Percentiles rank a stretch among this genome's conserved stretches.
phyloP scores from a whole-genome alignment of 108 stramenopile species.

The Skeletonema potamos region DNA sequence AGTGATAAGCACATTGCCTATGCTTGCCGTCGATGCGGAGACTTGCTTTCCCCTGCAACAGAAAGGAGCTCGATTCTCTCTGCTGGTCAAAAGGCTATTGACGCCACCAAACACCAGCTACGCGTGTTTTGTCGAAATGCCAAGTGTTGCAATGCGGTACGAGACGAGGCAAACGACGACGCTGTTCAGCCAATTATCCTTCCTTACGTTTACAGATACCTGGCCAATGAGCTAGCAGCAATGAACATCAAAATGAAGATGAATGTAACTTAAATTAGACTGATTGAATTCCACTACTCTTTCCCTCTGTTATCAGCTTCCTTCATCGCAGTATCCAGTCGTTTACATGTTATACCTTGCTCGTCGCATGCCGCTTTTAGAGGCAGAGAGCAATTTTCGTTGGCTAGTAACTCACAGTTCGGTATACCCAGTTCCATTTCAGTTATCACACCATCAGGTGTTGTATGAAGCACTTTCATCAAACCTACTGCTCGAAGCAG shows the following conservation, averaged over 20 bases:
- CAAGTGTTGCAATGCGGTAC: slow-evolving; percentile 63
- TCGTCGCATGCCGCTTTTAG: slow-evolving; percentile 31
- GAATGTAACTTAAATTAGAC: slow-evolving; percentile 48
- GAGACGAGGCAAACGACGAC: slow-evolving; percentile 77
- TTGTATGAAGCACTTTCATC: slow-evolving; percentile 19
- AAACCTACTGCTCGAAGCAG: slow-evolving; percentile 39
- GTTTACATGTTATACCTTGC: slow-evolving; percentile 7
- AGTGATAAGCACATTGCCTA: slow-evolving; percentile 93
- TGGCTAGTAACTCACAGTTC: slow-evolving; percentile 5
- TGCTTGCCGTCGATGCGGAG: slow-evolving; percentile 91
- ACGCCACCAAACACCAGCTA: slow-evolving; percentile 70
- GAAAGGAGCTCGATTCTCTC: slow-evolving; percentile 78
- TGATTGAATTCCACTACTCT: background rate
- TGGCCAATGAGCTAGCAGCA: slow-evolving; percentile 96
- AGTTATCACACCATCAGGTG: slow-evolving; percentile 13
- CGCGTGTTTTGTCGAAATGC: slow-evolving; percentile 82
- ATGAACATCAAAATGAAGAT: slow-evolving; percentile 97
- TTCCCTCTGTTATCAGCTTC: background rate
- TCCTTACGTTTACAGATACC: slow-evolving; percentile 98
- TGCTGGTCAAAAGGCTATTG: slow-evolving; percentile 70
- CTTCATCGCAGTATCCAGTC: background rate
- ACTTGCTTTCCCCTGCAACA: slow-evolving; percentile 82
- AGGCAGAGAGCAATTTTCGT: slow-evolving; percentile 23
- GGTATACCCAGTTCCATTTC: slow-evolving; percentile 20
- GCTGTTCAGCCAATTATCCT: slow-evolving; percentile 87